Evolutionary conservation across 2,329 filamentous ascomycete species (phyloP).

Genomic region (Arthrocladium fulminans): DNA sequence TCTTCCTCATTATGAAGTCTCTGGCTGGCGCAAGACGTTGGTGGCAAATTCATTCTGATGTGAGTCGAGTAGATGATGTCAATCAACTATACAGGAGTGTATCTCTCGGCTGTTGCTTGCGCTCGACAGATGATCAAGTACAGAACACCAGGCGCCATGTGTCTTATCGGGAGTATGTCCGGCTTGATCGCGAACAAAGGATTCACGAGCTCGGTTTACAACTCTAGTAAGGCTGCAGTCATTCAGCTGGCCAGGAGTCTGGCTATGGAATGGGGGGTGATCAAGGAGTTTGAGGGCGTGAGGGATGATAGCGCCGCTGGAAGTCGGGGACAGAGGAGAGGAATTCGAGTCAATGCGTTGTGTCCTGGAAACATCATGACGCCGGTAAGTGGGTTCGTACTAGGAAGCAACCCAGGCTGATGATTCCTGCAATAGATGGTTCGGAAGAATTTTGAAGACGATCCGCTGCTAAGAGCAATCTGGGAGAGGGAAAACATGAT

Average conservation of each 20-base stretch:
- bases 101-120: conserved; percentile 56
- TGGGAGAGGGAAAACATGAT: conserved; percentile 88
- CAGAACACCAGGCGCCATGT: conserved; percentile 51
- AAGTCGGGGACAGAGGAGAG: conserved; percentile 21
- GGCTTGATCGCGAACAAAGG: conserved; percentile 50
- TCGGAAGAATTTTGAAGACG: conserved; percentile 37
- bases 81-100: conserved; percentile 52
- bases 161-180: conserved; percentile 55
- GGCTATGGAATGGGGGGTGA: conserved; percentile 40
- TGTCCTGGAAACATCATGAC: conserved; percentile 37
- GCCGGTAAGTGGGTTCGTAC: conserved; percentile 41
- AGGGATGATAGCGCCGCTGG: neutral
- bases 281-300: conserved; percentile 17
- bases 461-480: conserved; percentile 43
- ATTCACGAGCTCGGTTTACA: conserved; percentile 41
- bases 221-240: conserved; percentile 41
- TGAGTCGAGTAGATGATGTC: conserved; percentile 53
- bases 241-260: conserved; percentile 40
- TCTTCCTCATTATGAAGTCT: too few relatives aligned
- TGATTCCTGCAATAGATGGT: conserved; percentile 29
- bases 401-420: neutral
- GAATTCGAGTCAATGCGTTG: conserved; percentile 42
- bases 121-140: conserved; percentile 56
- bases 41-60: too few relatives aligned
- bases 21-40: too few relatives aligned